Conservation (phyloP, 352 stramenopile species). For the Pythium scleroteichum region DNA sequence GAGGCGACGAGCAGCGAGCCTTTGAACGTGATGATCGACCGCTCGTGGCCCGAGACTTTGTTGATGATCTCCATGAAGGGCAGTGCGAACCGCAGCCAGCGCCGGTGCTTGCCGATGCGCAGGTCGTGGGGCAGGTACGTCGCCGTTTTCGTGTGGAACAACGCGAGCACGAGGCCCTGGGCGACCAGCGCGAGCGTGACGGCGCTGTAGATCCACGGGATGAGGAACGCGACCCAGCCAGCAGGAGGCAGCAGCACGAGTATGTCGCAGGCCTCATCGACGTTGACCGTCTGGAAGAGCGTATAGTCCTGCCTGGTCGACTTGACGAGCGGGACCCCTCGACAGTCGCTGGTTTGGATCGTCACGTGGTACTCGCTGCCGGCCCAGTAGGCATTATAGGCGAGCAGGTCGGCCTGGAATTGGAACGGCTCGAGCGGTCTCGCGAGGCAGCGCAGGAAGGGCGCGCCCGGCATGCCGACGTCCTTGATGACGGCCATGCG, state of each 20-base stretch:
- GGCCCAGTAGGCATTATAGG: neutral
- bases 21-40: constrained; percentile 46
- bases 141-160: constrained; percentile 36
- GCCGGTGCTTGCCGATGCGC: constrained; percentile 31
- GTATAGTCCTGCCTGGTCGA: neutral
- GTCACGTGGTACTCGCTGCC: neutral
- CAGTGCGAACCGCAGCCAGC: constrained; percentile 41
- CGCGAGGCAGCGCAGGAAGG: neutral
- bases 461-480: neutral
- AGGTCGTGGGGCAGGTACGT: constrained; percentile 39
- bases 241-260: constrained; percentile 40
- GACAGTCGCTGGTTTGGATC: neutral
- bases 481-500: neutral
- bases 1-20: constrained; percentile 48
- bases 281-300: constrained; percentile 37
- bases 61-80: constrained; percentile 44
- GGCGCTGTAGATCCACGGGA: constrained; percentile 41
- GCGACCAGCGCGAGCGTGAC: constrained; percentile 40
- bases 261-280: constrained; percentile 40
- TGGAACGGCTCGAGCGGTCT: neutral
- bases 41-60: constrained; percentile 34
- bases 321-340: neutral
- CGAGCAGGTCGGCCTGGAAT: neutral
- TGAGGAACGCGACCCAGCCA: constrained; percentile 34
- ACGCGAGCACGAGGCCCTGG: constrained; percentile 40